Evolutionary conservation across 495 filamentous ascomycete genomes (phyloP).

Genomic region (Penicillium fimorum): DNA sequence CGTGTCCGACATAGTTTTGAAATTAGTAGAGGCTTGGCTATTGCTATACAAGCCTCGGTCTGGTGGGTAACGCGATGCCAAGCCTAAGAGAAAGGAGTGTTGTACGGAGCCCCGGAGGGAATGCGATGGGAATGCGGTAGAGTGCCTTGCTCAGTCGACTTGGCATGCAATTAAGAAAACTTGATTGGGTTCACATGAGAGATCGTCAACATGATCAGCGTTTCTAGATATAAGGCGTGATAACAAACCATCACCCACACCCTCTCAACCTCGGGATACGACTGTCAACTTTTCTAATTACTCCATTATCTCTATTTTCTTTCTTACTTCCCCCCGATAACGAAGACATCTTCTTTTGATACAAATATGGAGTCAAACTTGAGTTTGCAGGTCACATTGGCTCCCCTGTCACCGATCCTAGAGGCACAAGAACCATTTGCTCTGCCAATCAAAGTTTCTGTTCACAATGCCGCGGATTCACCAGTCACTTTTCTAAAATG

Average conservation of each 20-base stretch:
- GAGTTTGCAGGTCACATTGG: constrained; percentile 25
- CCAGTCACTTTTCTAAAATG: constrained; percentile 50
- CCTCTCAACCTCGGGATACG: background rate
- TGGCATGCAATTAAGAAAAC: background rate
- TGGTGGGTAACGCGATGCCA: constrained; percentile 2
- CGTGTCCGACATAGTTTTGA: background rate
- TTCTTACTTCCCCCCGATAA: background rate
- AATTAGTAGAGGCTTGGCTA: background rate
- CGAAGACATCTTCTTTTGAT: background rate
- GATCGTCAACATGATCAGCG: background rate
- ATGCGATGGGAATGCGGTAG: constrained; percentile 1
- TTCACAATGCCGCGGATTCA: constrained; percentile 40
- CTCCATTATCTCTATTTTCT: background rate
- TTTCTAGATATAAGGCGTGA: constrained; percentile 2
- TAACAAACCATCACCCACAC: background rate
- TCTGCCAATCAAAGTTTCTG: constrained; percentile 29
- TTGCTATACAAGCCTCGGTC: background rate
- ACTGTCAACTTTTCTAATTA: background rate
- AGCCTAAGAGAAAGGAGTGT: constrained; percentile 10
- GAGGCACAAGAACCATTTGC: constrained; percentile 18
- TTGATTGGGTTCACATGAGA: constrained; percentile 1
- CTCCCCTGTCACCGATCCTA: constrained; percentile 13
- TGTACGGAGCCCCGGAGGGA: constrained; percentile 11
- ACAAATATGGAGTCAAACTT: constrained; percentile 11
- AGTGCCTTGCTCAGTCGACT: constrained; percentile 1